Percentiles rank a stretch among this genome's conserved stretches.
These are phyloP conservation scores for Fusarium virguliforme DNA, from an alignment of 2,329 filamentous ascomycete species.

Conservation along the genomic window DNA sequence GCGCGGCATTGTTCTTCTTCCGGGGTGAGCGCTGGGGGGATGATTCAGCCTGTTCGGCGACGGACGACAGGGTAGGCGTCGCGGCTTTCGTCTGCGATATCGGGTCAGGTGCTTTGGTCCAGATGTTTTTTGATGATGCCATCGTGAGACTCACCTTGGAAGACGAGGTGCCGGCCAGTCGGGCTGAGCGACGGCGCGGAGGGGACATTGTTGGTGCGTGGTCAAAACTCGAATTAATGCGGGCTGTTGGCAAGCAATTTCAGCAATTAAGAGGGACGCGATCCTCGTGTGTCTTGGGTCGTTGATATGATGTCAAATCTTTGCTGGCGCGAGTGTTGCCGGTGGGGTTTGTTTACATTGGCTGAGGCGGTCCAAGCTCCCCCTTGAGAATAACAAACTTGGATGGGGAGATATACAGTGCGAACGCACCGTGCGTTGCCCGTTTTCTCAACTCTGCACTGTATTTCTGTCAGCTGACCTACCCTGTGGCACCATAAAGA, in stretches of 20 bases:
- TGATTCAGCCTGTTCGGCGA: conserved; percentile 63
- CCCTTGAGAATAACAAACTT: conserved; percentile 38
- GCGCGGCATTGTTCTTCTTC: conserved; percentile 53
- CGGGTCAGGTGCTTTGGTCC: conserved; percentile 32
- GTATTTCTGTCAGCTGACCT: conserved; percentile 18
- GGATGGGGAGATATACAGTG: conserved; percentile 38
- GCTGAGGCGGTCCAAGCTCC: conserved; percentile 49
- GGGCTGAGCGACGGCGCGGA: conserved; percentile 63
- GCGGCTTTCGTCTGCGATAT: conserved; percentile 51
- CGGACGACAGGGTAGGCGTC: conserved; percentile 58
- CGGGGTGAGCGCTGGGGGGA: conserved; percentile 51
- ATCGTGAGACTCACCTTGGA: conserved; percentile 56
- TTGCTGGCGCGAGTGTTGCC: conserved; percentile 47
- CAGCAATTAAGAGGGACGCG: conserved; percentile 45
- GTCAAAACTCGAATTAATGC: conserved; percentile 33
- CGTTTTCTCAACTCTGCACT: neutral
- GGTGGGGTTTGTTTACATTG: conserved; percentile 54
- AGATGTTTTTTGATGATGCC: conserved; percentile 26
- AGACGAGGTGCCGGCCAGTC: conserved; percentile 57
- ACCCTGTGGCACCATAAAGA: conserved; percentile 20
- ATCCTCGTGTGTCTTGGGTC: conserved; percentile 47
- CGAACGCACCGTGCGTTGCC: neutral
- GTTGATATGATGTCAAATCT: conserved; percentile 54
- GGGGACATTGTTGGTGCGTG: conserved; percentile 57
- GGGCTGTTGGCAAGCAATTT: conserved; percentile 42